Base-by-base conservation (phyloP, 306 rosid genomes). In the Ceratonia siliqua region DNA sequence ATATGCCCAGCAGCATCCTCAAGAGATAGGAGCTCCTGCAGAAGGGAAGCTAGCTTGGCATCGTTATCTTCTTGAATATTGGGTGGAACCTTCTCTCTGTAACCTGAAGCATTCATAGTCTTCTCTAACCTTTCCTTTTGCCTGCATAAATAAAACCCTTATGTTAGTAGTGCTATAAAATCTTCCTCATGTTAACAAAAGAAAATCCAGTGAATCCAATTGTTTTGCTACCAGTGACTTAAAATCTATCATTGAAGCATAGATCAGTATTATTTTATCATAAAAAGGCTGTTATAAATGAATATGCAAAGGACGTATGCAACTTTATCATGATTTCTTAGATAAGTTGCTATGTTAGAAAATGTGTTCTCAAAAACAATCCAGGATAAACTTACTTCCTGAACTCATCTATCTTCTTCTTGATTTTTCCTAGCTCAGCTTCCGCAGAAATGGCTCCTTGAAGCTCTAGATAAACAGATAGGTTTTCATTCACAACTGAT, bases 21-120 rank as follows among this genome's bases (percentile, higher is more conserved):
- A 3, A 91, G 92, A 50, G 92, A 84, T 17, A 86, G 56, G 55
- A 79, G 84, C 50, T 93, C 94, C 84, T 88, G 88, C 73, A 91
- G 46, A 4, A 87, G 89, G 25, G 92, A 81, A 48, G 82, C 83
- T 6, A 91, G 84, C 89, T 87, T 94, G 25, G 83, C 82, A n/a
- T 67, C 82, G 43, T 89, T 78, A 57, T 84, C 92, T 2, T 82
- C 80, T 63, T 87, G 88, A 46, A 91, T 81, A 13, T 85, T 67
- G 7, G 72, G 55, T 0, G 84, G 84, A 39, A 87, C 96, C 86
- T 91, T 94, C 68, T 91, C 94, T 77, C 66, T 85, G 87, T 94
- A 94, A n/a, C 97, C 92, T 22, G 88, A 38, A 27, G 84, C 88
- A 49, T 73, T 86, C 71, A 87, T 82, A 64, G 63, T 84, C 89